Evolutionary conservation across 768 basidiomycete species (phyloP), one percentile per base, ranked within the genome.

Genomic region (Russula virescens): DNA sequence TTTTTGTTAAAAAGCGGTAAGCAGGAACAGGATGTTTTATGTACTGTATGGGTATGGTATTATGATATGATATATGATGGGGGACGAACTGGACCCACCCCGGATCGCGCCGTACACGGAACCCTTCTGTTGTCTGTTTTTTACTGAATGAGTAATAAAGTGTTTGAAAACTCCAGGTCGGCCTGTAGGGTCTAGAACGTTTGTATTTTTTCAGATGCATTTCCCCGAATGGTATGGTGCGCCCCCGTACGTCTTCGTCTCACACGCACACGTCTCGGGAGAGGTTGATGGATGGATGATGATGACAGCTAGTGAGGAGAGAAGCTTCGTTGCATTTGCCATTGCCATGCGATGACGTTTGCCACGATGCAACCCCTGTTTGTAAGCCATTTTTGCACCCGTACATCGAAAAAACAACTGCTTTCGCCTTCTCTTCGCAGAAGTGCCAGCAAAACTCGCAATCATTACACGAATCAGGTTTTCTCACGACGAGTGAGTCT

Each of bases 331-430:
- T 38, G 10, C 13, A 5, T 7, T 38, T 38, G 6, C 10, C 38
- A 38, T 10, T 26, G 25, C 2, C 26, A 26, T 8, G 43, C 8
- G 28, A 59, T 63, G 58, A 59, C 62, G 47, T 63, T 26, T 28
- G 18, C 58, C 51, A 60, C 48, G 63, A 64, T 60, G 58, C 34
- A 55, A 63, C 42, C 58, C 51, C 58, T 26, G n/a, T 60, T 59
- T 45, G 42, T 45, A n/a, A 21, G 8, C 38, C 38, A 38, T 38
- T 38, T 38, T 38, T 9, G 38, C 38, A 38, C 13, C n/a, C n/a
- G n/a, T n/a, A n/a, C n/a, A n/a, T n/a, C n/a, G n/a, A 31, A 4
- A 21, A 45, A 8, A 23, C 21, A 28, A 7, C 13, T 8, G 31
- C 31, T 31, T 31, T 31, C 31, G 31, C 31, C 45, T 53, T 42